Evolutionary conservation across 225 moss, liverwort and hornwort genomes (phyloP), one percentile per base, ranked within the genome.

Genomic region (Neckera pumila): DNA sequence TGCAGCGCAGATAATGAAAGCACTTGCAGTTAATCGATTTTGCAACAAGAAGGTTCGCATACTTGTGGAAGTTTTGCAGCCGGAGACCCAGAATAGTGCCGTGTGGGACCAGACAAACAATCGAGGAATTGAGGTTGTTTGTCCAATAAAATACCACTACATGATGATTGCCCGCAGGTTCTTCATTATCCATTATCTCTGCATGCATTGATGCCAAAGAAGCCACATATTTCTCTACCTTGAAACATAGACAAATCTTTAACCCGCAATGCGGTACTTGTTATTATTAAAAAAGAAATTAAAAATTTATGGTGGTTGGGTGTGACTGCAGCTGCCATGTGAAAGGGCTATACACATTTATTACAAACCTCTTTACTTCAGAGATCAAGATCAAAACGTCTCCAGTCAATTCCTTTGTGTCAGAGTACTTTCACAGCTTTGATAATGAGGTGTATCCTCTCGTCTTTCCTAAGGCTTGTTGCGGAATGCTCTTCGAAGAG

Each of bases 401-500:
- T 75, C 94, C 92, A 64, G 79, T 53, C 62, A 85, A 91, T 42
- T 93, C 93, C 31, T 97, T 97, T 73, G 87, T 99, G 86, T 92
- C 94, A 54, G 95, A 98, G 79, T 99, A 97, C 89, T 96, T 93
- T 91, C 94, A 97, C 83, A 96, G 98, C 92, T 97, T 96, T 91
- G 97, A 97, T 84, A 97, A 97, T 86, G 98, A 97, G 91, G 94
- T 96, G 75, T 99, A 96, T 80, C 98, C 97, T 51, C 94, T 99
- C 30, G 91, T 98, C 85, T 87, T 98, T 79, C 96, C 98, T 7
- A 88, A 79, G 86, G 93, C 92, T 79, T 97, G 96, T 85, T 87
- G 84, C 70, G 93, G 92, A 78, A 91, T 93, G 91, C 85, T 91
- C 58, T 98, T 94, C 65, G 95, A 97, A 93, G 95, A 97, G 93